Conservation (phyloP, 2,329 filamentous ascomycete genomes). For the Chaetomium globosum region DNA sequence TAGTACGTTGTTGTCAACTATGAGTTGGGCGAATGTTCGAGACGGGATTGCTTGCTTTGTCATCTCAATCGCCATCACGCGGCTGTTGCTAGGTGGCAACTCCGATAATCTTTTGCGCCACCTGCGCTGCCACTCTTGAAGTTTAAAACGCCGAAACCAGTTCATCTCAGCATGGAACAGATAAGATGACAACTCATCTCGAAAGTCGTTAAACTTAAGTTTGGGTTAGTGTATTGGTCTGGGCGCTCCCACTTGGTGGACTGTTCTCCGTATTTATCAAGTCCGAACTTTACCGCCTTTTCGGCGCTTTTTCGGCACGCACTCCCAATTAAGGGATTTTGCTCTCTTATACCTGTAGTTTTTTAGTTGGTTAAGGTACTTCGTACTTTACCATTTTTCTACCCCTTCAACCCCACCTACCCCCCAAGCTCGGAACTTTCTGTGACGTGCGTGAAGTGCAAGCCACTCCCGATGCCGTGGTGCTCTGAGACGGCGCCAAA, state of each 20-base stretch:
- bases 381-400: neutral
- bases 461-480: neutral
- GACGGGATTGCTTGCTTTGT: neutral
- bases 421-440: neutral
- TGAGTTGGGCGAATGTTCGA: neutral
- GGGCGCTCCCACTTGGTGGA: neutral
- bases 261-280: too few relatives aligned
- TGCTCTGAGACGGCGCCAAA: slow-evolving; percentile 7
- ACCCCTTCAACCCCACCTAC: neutral
- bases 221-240: neutral
- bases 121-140: neutral
- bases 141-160: neutral
- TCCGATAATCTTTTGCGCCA: neutral
- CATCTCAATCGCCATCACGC: neutral
- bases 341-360: too few relatives aligned
- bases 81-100: neutral
- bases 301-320: too few relatives aligned
- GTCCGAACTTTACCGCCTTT: too few relatives aligned
- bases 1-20: neutral
- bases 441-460: neutral
- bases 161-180: neutral
- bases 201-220: neutral
- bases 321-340: too few relatives aligned
- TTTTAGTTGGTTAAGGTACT: too few relatives aligned
- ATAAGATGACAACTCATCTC: neutral